These are phyloP conservation scores for Phytopythium montanum DNA, from an alignment of 352 stramenopile species.

Conservation along the genomic window DNA sequence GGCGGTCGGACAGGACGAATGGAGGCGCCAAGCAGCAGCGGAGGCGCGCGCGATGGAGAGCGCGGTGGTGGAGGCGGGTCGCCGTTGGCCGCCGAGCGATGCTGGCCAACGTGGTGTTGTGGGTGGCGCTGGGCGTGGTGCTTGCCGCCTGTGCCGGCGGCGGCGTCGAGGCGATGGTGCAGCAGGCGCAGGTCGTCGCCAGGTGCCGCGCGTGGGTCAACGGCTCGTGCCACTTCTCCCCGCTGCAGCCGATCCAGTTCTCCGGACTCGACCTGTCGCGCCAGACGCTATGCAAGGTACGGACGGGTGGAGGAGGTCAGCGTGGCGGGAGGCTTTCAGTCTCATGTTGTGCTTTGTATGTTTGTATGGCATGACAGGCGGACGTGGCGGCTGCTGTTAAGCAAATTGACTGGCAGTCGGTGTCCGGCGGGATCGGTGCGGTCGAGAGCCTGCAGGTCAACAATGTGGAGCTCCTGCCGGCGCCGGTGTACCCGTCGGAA, in stretches of 20 bases:
- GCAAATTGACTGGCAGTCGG: slow-evolving; percentile 78
- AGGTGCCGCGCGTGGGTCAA: slow-evolving; percentile 49
- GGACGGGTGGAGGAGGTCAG: no score
- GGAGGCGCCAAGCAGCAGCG: slow-evolving; percentile 7
- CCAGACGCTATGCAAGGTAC: slow-evolving; percentile 78
- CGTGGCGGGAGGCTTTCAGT: neutral
- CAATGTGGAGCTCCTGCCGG: slow-evolving; percentile 47
- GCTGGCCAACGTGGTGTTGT: neutral
- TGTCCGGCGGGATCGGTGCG: slow-evolving; percentile 39
- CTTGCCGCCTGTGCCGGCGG: slow-evolving; percentile 3
- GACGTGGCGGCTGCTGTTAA: slow-evolving; percentile 73
- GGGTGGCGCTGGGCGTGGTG: slow-evolving; percentile 2
- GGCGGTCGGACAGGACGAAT: neutral
- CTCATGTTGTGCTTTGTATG: neutral
- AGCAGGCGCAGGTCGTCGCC: slow-evolving; percentile 62
- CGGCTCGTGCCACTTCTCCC: slow-evolving; percentile 46
- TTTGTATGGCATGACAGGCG: slow-evolving; percentile 48
- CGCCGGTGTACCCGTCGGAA: slow-evolving; percentile 52
- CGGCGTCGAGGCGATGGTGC: slow-evolving; percentile 40
- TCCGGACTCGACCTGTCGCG: slow-evolving; percentile 33
- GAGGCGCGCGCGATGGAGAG: slow-evolving; percentile 1
- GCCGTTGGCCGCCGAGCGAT: neutral
- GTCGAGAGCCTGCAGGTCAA: slow-evolving; percentile 69
- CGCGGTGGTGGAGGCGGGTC: slow-evolving; percentile 9
- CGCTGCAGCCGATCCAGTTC: slow-evolving; percentile 45